Evolutionary conservation across 192 early-diverging fungal species (phyloP).

Genomic region (Irineochytrium annulatum): DNA sequence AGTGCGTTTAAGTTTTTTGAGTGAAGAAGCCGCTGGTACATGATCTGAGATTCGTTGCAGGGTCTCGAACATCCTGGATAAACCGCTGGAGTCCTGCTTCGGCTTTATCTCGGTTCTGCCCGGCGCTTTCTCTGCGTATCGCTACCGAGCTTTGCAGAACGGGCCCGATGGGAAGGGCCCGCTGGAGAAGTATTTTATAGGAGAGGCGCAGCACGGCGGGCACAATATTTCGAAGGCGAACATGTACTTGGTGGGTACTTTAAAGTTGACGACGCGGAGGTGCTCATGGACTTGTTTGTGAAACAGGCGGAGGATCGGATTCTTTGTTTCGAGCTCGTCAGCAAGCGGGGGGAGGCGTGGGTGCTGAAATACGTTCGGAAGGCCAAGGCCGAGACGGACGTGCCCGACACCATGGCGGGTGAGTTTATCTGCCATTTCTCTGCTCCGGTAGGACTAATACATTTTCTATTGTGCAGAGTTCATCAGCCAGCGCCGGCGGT

Average conservation of each 20-base stretch:
- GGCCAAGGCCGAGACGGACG: conserved; percentile 76
- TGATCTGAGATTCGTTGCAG: background rate
- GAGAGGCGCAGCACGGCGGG: conserved; percentile 59
- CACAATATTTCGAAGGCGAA: conserved; percentile 65
- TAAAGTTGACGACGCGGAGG: background rate
- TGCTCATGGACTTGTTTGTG: background rate
- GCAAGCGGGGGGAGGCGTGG: conserved; percentile 70
- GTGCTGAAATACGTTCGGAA: conserved; percentile 64
- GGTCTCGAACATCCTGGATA: conserved; percentile 67
- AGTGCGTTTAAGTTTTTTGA: conserved; percentile 68
- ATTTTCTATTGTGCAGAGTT: conserved; percentile 8
- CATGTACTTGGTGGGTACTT: conserved; percentile 52
- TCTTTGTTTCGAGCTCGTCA: conserved; percentile 79
- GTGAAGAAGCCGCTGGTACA: background rate
- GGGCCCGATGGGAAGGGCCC: conserved; percentile 58
- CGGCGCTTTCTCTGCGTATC: conserved; percentile 80
- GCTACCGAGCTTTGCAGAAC: conserved; percentile 67
- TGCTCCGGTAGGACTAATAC: conserved; percentile 3
- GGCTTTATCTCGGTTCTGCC: conserved; percentile 94
- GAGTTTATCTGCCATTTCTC: too few relatives aligned
- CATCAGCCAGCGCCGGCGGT: conserved; percentile 64
- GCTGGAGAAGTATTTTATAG: conserved; percentile 74
- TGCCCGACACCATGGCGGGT: conserved; percentile 66
- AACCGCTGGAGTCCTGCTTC: conserved; percentile 82
- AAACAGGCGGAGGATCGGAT: conserved; percentile 65